A percentile compares a stretch with the other conserved stretches of the same genome.
phyloP scores from a whole-genome alignment of 2,329 filamentous ascomycete genomes.

The Leptographium flavum region DNA sequence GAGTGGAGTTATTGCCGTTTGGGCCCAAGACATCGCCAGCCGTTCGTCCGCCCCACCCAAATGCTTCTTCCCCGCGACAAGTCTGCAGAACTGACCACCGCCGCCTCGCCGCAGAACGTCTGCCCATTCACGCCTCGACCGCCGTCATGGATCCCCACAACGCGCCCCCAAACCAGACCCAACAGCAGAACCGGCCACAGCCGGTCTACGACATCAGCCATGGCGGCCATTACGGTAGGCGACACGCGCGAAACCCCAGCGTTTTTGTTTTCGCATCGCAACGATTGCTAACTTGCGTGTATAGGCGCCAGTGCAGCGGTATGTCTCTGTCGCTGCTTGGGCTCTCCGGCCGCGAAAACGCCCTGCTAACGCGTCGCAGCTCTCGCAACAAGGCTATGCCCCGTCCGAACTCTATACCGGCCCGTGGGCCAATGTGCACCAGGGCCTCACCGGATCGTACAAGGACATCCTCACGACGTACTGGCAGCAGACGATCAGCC shows the following conservation, averaged over 20 bases:
- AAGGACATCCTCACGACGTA: conserved; percentile 97
- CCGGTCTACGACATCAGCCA: conserved; percentile 60
- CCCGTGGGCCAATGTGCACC: conserved; percentile 92
- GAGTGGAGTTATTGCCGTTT: background rate
- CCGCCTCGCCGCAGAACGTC: background rate
- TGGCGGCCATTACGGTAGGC: conserved; percentile 65
- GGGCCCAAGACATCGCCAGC: background rate
- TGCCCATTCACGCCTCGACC: background rate
- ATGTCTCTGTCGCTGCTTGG: conserved; percentile 22
- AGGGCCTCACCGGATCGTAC: conserved; percentile 82
- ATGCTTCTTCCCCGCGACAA: background rate
- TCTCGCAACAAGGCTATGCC: conserved; percentile 75
- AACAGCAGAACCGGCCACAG: conserved; percentile 43
- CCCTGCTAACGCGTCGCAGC: conserved; percentile 31
- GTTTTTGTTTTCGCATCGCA: background rate
- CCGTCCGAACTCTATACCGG: conserved; percentile 91
- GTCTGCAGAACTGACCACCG: background rate
- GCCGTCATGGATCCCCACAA: conserved; percentile 39
- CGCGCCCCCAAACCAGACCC: conserved; percentile 37
- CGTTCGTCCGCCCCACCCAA: background rate
- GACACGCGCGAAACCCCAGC: background rate
- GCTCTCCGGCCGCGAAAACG: background rate
- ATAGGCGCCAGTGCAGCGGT: conserved; percentile 55
- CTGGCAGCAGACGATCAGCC: conserved; percentile 96
- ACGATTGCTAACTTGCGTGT: conserved; percentile 10